Base-by-base conservation (phyloP, 148 eudicot species). In the Chenopodium quinoa region DNA sequence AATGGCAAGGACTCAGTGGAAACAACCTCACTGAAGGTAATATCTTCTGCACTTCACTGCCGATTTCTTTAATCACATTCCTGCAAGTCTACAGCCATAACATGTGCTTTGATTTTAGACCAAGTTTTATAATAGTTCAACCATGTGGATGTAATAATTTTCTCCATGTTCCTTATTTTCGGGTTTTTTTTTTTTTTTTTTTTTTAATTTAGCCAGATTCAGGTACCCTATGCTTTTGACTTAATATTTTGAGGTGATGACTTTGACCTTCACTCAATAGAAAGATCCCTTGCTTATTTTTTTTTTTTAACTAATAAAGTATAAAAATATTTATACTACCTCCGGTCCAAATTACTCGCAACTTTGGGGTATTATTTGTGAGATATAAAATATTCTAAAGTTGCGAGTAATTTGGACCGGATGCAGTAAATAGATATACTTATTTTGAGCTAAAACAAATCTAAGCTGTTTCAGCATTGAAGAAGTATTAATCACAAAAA, bases 1-100 rank as follows among this genome's bases (percentile, higher is more conserved):
- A 80, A 29, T 88, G 88, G 90, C 90, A 88, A 81, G 90, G 90
- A 40, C 87, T 88, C 48, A 78, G 85, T 75, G 88, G 88, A 76
- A 86, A 88, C 84, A 80, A 85, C 82, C 79, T 82, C 75, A 87
- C 87, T 27, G 34, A 46, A 67, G 89, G 89, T 87, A 84, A 50
- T 6, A 23, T 27, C 20, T 13, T 74, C 0, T 11, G 4, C 29
- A 72, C 47, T 34, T 1, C 29, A 71, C 48, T 40, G 1, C 52
- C 9, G 5, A 20, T 69, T 31, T 32, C 29, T 67, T 27, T 66
- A 3, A 56, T 13, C 62, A 12, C 17, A 13, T 56, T 17, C 62
- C 62, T 56, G 62, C 62, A 14, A 56, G 7, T 56, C 20, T 56
- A 12, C 71, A 67, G 31, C 40, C 37, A 67, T 40, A 34, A 40